Evolutionary conservation across 257 asterid genomes (phyloP).

Genomic region (Thymus quinquecostatus): DNA sequence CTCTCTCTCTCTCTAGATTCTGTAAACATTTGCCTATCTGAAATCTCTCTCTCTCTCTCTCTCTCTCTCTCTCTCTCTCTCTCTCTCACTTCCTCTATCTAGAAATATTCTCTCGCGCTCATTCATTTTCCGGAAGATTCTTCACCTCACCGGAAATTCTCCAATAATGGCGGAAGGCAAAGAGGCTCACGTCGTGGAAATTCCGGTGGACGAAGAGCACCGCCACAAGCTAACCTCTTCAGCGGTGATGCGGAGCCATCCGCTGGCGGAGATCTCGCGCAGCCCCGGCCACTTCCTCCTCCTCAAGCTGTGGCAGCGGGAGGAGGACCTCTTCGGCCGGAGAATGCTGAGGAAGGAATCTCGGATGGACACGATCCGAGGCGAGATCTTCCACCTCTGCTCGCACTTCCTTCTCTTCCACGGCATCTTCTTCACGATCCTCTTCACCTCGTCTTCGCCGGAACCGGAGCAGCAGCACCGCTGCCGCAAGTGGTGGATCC

Average conservation of each 20-base stretch:
- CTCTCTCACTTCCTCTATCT: neutral
- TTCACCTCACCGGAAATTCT: neutral
- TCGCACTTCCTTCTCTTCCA: constrained; percentile 76
- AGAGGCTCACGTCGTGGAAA: constrained; percentile 69
- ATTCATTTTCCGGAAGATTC: neutral
- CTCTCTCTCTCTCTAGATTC: neutral
- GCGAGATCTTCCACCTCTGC: constrained; percentile 82
- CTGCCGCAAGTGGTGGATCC: constrained; percentile 86
- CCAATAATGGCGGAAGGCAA: constrained; percentile 59
- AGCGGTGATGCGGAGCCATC: constrained; percentile 68
- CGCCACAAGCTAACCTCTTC: constrained; percentile 42
- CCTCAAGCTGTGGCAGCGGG: constrained; percentile 93
- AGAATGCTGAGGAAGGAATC: constrained; percentile 63
- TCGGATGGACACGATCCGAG: constrained; percentile 52
- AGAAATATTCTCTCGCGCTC: neutral
- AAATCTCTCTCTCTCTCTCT: neutral
- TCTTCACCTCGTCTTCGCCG: constrained; percentile 50
- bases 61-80: neutral
- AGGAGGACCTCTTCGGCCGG: constrained; percentile 66
- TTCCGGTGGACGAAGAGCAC: constrained; percentile 72
- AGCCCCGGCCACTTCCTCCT: constrained; percentile 95
- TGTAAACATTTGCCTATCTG: too few relatives aligned
- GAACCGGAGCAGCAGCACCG: neutral
- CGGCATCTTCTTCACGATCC: constrained; percentile 60
- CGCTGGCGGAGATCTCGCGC: constrained; percentile 79